Evolutionary conservation across 2,329 filamentous ascomycete genomes (phyloP), one percentile per base, ranked within the genome.

Genomic region (Talaromyces verruculosus): DNA sequence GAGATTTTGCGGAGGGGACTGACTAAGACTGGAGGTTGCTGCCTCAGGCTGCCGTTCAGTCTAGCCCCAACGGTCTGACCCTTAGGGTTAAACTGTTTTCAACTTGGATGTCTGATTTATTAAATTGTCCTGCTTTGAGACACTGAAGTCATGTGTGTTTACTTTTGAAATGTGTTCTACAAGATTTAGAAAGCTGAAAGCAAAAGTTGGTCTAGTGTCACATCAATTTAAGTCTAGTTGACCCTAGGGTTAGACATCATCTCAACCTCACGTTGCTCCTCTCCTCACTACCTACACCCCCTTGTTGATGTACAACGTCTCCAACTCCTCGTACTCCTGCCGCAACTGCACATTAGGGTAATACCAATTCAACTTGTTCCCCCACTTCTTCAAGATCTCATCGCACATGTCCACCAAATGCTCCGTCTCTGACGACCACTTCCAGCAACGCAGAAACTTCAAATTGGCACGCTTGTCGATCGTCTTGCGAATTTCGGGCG

Each of bases 1-100:
- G 43, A 62, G 60, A n/a, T 63, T 63, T 63, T 62, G 60, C 60
- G 60, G 60, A 53, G 60, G 60, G 60, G 57, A 59, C 19, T 28
- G 19, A 28, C 19, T 59, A 28, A 43, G 57, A 22, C 19, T 28
- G 28, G 45, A 39, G 30, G n/a, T 10, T 13, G 35, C 37, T 59
- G 37, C 57, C 57, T 43, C 37, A 59, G 57, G 35, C 51, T 35
- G 30, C n/a, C n/a, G 8, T 30, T 25, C 25, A 25, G 25, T 25
- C 28, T 53, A 33, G 49, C 3, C 0, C 8, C 49, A n/a, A 53
- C 49, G 28, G 25, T 28, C 13, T 33, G 33, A 53, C 51, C 51
- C 51, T 55, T 55, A 35, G 28, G 30, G 51, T 55, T 22, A 35
- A 5, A 3, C 25, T 25, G 25, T 25, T 25, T 25, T 25, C 25